phyloP scores from a whole-genome alignment of 2,329 filamentous ascomycete species.

The Alternaria arbusti region DNA sequence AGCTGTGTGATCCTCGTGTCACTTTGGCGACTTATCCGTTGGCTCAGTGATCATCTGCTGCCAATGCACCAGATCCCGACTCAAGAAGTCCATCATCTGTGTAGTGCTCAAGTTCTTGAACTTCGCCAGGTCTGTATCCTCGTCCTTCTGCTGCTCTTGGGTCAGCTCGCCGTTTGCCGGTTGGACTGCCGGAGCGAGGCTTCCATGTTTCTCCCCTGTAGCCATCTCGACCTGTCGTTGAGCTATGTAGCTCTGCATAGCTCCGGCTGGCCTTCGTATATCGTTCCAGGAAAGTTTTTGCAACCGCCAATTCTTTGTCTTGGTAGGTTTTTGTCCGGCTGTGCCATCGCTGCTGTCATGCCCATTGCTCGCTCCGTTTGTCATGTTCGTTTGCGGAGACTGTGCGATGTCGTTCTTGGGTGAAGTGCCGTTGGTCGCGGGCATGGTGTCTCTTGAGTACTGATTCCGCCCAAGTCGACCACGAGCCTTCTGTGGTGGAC shows the following conservation, averaged over 20 bases:
- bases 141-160: conserved; percentile 50
- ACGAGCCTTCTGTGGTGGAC: conserved; percentile 42
- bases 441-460: conserved; percentile 44
- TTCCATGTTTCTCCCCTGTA: conserved; percentile 54
- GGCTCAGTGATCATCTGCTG: conserved; percentile 62
- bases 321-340: conserved; percentile 65
- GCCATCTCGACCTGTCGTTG: conserved; percentile 88
- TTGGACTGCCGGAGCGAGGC: conserved; percentile 35
- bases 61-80: conserved; percentile 82
- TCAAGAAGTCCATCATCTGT: conserved; percentile 91
- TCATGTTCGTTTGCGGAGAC: conserved; percentile 40
- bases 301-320: conserved; percentile 62
- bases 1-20: neutral
- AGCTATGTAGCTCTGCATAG: conserved; percentile 88
- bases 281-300: conserved; percentile 79
- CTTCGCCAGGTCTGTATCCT: conserved; percentile 37
- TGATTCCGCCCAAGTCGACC: conserved; percentile 48
- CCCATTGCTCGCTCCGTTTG: conserved; percentile 44
- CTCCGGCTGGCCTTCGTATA: conserved; percentile 82
- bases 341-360: conserved; percentile 62
- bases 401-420: conserved; percentile 38
- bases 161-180: conserved; percentile 31
- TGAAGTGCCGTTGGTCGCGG: conserved; percentile 43
- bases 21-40: conserved; percentile 33
- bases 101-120: conserved; percentile 80